phyloP scores from a whole-genome alignment of 441 rosid species.

The Arabidopsis hybrid region DNA sequence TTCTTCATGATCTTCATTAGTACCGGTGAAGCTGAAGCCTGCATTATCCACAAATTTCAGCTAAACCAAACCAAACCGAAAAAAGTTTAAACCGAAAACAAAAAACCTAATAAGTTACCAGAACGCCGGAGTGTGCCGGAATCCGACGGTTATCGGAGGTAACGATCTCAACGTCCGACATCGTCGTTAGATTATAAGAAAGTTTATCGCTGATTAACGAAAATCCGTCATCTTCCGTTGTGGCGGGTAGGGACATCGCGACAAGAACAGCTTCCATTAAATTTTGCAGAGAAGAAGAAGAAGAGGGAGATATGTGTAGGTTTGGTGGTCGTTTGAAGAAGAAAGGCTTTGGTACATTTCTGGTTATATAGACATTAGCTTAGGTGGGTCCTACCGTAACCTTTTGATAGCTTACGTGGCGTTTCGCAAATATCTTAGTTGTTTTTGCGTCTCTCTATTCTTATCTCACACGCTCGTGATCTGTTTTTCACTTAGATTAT shows the following conservation, averaged over 20 bases:
- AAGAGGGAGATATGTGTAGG: slow-evolving; percentile 6
- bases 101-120: slow-evolving; percentile 51
- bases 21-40: slow-evolving; percentile 82
- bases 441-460: slow-evolving; percentile 1
- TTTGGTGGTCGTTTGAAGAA: slow-evolving; percentile 17
- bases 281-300: not conserved
- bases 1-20: slow-evolving; percentile 67
- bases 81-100: not conserved
- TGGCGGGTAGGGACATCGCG: slow-evolving; percentile 24
- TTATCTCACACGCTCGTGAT: slow-evolving; percentile 26
- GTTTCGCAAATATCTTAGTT: slow-evolving; percentile 18
- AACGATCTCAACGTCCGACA: slow-evolving; percentile 64
- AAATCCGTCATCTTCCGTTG: slow-evolving; percentile 6
- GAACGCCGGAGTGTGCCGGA: slow-evolving; percentile 70
- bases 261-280: slow-evolving; percentile 36
- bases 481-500: slow-evolving; percentile 10
- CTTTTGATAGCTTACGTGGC: slow-evolving; percentile 27
- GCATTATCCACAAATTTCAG: not conserved
- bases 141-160: slow-evolving; percentile 77
- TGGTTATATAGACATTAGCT: slow-evolving; percentile 17
- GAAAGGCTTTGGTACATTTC: slow-evolving; percentile 1
- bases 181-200: not conserved
- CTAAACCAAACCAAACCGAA: slow-evolving; percentile 4
- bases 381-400: slow-evolving; percentile 12
- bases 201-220: slow-evolving; percentile 40